A percentile compares a stretch with the other conserved stretches of the same genome.
Evolutionary conservation across 2,329 filamentous ascomycete genomes (phyloP).

Genomic region (Aspergillus pseudoterreus): DNA sequence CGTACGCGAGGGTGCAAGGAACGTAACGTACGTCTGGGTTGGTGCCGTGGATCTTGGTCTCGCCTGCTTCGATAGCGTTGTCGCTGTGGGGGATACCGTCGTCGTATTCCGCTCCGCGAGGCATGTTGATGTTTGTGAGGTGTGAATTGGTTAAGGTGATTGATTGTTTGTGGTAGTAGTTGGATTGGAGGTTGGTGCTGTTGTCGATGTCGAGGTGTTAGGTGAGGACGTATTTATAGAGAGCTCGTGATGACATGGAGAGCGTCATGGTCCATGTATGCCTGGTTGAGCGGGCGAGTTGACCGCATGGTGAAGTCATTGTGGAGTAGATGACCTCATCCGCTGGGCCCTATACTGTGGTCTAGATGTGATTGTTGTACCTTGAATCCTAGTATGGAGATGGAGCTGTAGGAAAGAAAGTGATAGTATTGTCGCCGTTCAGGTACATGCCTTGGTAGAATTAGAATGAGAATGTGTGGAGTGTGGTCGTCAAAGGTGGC

Average conservation of each 20-base stretch:
- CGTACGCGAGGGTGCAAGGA: background rate
- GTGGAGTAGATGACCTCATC: constrained; percentile 29
- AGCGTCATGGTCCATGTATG: background rate
- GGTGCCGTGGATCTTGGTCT: constrained; percentile 33
- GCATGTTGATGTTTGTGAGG: constrained; percentile 21
- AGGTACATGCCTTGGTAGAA: too few species aligned
- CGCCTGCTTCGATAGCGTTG: constrained; percentile 35
- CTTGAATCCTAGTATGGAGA: too few species aligned
- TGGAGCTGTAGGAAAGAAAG: too few species aligned
- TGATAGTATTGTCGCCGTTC: too few species aligned
- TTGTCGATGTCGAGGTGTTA: background rate
- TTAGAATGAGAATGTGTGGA: too few species aligned
- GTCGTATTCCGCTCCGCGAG: constrained; percentile 40
- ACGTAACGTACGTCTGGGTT: constrained; percentile 24
- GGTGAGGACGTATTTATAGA: background rate
- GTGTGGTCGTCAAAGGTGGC: too few species aligned
- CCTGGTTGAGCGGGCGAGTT: constrained; percentile 7
- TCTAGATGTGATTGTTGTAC: too few species aligned
- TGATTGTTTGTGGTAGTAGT: background rate
- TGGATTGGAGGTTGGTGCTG: background rate
- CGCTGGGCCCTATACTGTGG: too few species aligned
- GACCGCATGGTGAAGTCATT: constrained; percentile 35
- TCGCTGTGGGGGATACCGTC: constrained; percentile 36
- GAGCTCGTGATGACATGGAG: constrained; percentile 3
- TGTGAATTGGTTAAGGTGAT: background rate